A percentile compares a stretch with the other conserved stretches of the same genome.
Conservation (phyloP, 176 grass and related monocot species). For the Sorghum bicolor region Sorghum_bicolor_NCBIv3 NC_012870.2:56567001-56567500, state of each 20-base stretch:
- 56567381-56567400: slow-evolving; percentile 18
- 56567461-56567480: slow-evolving; percentile 29
- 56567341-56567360: slow-evolving; percentile 23
- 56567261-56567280: neutral
- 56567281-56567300: slow-evolving; percentile 25
- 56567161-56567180: no score
- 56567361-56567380: slow-evolving; percentile 6
- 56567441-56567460: neutral
- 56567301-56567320: slow-evolving; percentile 21
- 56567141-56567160: no score
- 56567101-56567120: no score
- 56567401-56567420: neutral
- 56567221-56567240: no score
- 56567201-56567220: no score
- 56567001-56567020: no score
- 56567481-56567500: neutral
- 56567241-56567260: neutral
- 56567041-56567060: no score
- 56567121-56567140: no score
- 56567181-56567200: no score
- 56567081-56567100: no score
- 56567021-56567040: no score
- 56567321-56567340: slow-evolving; percentile 13
- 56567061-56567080: no score
- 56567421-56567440: neutral